Conservation (phyloP, 441 rosid genomes). For the Mallotus repandus region DNA sequence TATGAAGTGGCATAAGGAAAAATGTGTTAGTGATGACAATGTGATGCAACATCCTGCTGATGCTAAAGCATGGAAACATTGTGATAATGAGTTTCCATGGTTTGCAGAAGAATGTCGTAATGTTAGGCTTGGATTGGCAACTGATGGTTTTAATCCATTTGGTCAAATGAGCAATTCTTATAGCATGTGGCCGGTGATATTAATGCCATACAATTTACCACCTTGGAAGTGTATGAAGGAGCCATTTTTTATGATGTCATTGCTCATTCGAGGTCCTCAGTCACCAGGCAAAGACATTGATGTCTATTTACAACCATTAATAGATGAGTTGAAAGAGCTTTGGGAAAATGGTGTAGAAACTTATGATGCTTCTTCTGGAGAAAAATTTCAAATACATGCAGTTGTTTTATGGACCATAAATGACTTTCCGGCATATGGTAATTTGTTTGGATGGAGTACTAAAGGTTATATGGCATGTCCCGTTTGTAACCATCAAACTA, state of each 20-base stretch:
- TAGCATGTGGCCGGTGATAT: background rate
- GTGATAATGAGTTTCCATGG: background rate
- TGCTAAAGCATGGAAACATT: constrained; percentile 6
- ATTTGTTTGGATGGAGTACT: constrained; percentile 16
- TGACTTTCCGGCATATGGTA: constrained; percentile 17
- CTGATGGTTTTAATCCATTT: background rate
- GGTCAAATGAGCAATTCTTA: constrained; percentile 1
- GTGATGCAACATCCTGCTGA: background rate
- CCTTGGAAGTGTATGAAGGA: constrained; percentile 16
- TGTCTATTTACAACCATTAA: constrained; percentile 5
- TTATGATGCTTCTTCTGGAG: background rate
- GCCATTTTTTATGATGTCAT: background rate
- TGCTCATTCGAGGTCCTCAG: background rate
- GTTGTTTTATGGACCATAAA: constrained; percentile 10
- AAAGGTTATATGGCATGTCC: constrained; percentile 14
- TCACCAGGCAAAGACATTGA: constrained; percentile 1
- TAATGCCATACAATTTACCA: background rate
- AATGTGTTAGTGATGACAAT: background rate
- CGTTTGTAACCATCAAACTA: background rate
- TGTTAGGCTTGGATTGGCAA: constrained; percentile 10
- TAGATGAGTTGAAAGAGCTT: constrained; percentile 15
- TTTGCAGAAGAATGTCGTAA: constrained; percentile 4
- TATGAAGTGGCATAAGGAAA: constrained; percentile 16
- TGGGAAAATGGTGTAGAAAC: background rate
- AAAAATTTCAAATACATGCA: constrained; percentile 3